Evolutionary conservation across 1,284 basidiomycete species (phyloP).

Genomic region (Puccinia coronata): DNA sequence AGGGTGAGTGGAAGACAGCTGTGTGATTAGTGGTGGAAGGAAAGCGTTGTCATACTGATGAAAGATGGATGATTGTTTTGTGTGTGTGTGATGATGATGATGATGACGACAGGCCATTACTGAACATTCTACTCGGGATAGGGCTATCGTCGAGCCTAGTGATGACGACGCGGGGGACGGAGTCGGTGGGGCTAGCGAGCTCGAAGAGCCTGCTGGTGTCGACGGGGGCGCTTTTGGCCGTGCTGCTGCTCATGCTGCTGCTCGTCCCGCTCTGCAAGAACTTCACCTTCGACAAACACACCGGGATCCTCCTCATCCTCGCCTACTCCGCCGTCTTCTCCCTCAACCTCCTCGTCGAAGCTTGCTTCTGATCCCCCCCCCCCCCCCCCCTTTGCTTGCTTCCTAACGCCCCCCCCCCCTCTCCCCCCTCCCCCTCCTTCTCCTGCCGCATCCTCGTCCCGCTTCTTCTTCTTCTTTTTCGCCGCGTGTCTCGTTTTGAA

Average conservation of each 20-base stretch:
- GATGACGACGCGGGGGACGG: conserved; percentile 14
- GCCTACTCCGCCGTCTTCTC: not conserved
- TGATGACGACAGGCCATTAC: not conserved
- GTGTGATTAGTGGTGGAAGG: too few relatives aligned
- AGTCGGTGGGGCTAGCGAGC: not conserved
- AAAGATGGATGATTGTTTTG: not conserved
- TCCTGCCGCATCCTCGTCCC: too few relatives aligned
- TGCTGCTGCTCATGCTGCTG: not conserved
- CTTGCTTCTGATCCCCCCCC: not conserved
- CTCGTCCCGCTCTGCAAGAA: conserved; percentile 1
- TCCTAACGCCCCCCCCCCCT: not conserved
- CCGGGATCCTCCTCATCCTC: not conserved
- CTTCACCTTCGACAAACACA: not conserved
- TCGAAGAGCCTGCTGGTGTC: not conserved
- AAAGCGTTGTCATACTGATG: too few relatives aligned
- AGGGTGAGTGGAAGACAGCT: conserved; percentile 52
- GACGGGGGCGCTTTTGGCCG: not conserved
- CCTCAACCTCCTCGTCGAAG: not conserved
- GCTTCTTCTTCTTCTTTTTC: too few relatives aligned
- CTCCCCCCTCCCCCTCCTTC: too few relatives aligned
- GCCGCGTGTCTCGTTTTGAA: too few relatives aligned
- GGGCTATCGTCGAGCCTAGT: conserved; percentile 12
- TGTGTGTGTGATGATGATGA: not conserved
- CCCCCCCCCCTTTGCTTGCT: not conserved
- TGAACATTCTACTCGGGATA: conserved; percentile 13